Base-by-base conservation (phyloP, 305 asterid genomes). In the Rubia peregrina region DNA sequence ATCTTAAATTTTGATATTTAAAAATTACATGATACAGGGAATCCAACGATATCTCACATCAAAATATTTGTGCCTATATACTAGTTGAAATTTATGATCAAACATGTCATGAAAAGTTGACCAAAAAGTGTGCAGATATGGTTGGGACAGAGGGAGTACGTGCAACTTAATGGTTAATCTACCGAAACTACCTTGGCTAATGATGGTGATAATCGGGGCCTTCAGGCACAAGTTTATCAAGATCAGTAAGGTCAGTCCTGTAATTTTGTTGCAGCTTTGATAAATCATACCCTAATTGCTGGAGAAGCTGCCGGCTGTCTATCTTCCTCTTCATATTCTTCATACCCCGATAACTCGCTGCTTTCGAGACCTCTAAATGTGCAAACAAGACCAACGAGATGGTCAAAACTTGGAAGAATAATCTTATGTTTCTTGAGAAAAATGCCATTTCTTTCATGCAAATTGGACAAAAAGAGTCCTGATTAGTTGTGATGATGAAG, bases 191-290 rank as follows among this genome's bases (percentile, higher is more conserved):
- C 72, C 64, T 68, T 70, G 42, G 70, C 63, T 76, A 71, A 67
- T 82, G 79, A 51, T 82, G 83, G 59, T 79, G 83, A 66, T 87
- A 86, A 82, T 86, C 86, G 0, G 94, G 94, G 38, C 94, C 94
- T 24, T 79, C 78, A 0, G 91, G 94, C 4, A 79, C 84, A 65
- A 67, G 68, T 78, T 81, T 82, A 40, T 73, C 80, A 13, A 22
- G 71, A 46, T 74, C 85, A 17, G 62, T 61, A 74, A 79, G 49
- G 26, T 61, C 62, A 72, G 82, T 71, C 71, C 70, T 76, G 57
- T 73, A 21, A 19, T 30, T 74, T n/a, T 57, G 49, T 16, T 65
- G 67, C 43, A 67, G 74, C 67, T 71, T 76, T 56, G 72, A 53
- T 21, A 71, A 68, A 68, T 74, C 41, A 21, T 30, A 71, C 57